Conservation (phyloP, 192 early-diverging fungal genomes). For the Backusella sp. region DNA sequence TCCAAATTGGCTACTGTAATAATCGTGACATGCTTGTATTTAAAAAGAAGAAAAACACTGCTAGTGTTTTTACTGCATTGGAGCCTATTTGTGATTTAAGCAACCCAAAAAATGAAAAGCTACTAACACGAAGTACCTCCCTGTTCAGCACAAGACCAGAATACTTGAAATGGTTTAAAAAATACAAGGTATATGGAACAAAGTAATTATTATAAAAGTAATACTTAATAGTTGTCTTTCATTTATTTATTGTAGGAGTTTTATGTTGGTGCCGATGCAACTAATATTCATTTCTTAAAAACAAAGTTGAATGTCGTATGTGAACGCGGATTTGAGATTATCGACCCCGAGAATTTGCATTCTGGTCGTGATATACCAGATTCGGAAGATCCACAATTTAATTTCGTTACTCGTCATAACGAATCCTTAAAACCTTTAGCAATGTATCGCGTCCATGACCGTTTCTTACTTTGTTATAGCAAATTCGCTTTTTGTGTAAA, state of each 20-base stretch:
- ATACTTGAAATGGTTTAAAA: slow-evolving; percentile 27
- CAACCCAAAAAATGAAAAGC: slow-evolving; percentile 25
- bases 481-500: slow-evolving; percentile 95
- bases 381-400: slow-evolving; percentile 72
- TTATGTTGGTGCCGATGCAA: slow-evolving; percentile 90
- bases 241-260: slow-evolving; percentile 65
- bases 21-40: slow-evolving; percentile 25
- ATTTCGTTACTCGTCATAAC: slow-evolving; percentile 74
- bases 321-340: slow-evolving; percentile 92
- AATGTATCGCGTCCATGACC: slow-evolving; percentile 75
- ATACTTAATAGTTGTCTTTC: background rate
- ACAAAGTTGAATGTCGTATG: slow-evolving; percentile 89
- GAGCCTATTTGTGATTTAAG: slow-evolving; percentile 33
- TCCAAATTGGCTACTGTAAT: slow-evolving; percentile 33
- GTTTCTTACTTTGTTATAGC: slow-evolving; percentile 92
- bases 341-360: slow-evolving; percentile 83
- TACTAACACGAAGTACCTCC: slow-evolving; percentile 1
- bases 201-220: background rate
- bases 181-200: slow-evolving; percentile 24
- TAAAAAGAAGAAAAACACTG: slow-evolving; percentile 26
- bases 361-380: slow-evolving; percentile 82
- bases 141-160: slow-evolving; percentile 7
- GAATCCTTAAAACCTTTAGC: slow-evolving; percentile 79
- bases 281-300: slow-evolving; percentile 83
- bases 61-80: slow-evolving; percentile 24